phyloP scores from a whole-genome alignment of 257 asterid genomes.

The Osmanthus fragrans region DNA sequence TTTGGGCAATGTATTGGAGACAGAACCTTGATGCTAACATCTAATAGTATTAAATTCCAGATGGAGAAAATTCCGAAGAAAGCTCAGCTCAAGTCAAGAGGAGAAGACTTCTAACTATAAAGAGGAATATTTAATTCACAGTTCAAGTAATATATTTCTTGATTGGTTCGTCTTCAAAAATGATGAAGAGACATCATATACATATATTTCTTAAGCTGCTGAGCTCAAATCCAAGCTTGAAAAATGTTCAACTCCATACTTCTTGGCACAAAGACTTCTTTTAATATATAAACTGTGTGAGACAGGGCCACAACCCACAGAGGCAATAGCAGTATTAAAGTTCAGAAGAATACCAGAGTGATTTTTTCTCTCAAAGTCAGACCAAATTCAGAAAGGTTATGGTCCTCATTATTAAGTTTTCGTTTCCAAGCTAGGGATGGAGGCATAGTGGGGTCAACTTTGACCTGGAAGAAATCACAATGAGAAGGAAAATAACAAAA shows the following conservation, averaged over 20 bases:
- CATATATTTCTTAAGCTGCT: background rate
- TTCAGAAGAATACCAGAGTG: conserved; percentile 58
- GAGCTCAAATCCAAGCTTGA: conserved; percentile 4
- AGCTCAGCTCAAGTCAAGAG: background rate
- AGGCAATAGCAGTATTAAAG: conserved; percentile 14
- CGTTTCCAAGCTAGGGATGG: conserved; percentile 88
- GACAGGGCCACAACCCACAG: background rate
- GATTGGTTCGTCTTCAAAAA: background rate
- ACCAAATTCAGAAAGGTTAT: conserved; percentile 59
- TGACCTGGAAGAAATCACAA: conserved; percentile 43
- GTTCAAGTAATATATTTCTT: background rate
- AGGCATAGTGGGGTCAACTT: conserved; percentile 62
- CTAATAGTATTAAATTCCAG: background rate
- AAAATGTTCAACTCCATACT: conserved; percentile 7
- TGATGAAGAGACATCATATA: background rate
- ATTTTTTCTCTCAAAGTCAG: conserved; percentile 66
- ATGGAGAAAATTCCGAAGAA: background rate
- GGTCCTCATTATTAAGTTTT: conserved; percentile 54
- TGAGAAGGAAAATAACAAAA: conserved; percentile 3
- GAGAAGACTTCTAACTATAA: background rate
- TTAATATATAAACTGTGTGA: conserved; percentile 20
- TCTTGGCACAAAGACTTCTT: conserved; percentile 4
- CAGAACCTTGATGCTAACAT: background rate
- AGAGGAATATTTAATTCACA: background rate
- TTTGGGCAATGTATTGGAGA: background rate